Base-by-base conservation (phyloP, 176 grass and related monocot genomes). In the Bolboschoenus planiculmis region DNA sequence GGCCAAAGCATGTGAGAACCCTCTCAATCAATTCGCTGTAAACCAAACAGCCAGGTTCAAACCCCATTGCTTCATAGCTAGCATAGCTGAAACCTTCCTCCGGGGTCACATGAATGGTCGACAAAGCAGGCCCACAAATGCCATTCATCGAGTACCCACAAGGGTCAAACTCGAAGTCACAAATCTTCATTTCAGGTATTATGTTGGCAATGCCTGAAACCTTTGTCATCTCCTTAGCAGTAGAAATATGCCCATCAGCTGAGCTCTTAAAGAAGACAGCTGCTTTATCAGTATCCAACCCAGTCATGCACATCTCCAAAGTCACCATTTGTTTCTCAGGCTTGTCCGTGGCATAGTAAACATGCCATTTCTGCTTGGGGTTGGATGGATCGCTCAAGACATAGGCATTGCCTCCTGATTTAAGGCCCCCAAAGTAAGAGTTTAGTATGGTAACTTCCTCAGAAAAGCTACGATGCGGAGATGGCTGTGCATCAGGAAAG, bases 141-240 rank as follows among this genome's bases (percentile, higher is more conserved):
- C 75, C 87, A 39, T 88, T 88, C 87, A 88, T 88, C 10, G 87
- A 88, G 75, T 88, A 88, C 26, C 87, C 87, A 74, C 87, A 88
- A 4, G 87, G 83, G 61, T 88, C 87, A 20, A 88, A 88, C 26
- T 85, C 87, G 50, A 88, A 88, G 76, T 88, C 87, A 0, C 87
- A 88, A 51, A 88, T 85, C 30, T 88, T 64, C 87, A 88, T 88
- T 78, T 88, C 87, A 0, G 83, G 87, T 11, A 88, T 85, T 18
- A 88, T 88, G 30, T 82, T 18, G 27, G 83, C 78, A 46, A 88
- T 88, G 9, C 87, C 87, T 30, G 87, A 88, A 36, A 88, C 77
- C 30, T 53, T 68, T 13, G 87, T 88, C 87, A 85, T 88, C 46
- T 84, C 73, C 48, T 84, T 84, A n/a, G 82, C 73, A 71, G 74